Conservation (phyloP, 179 eudicot species). For the Corrigiola litoralis region DNA sequence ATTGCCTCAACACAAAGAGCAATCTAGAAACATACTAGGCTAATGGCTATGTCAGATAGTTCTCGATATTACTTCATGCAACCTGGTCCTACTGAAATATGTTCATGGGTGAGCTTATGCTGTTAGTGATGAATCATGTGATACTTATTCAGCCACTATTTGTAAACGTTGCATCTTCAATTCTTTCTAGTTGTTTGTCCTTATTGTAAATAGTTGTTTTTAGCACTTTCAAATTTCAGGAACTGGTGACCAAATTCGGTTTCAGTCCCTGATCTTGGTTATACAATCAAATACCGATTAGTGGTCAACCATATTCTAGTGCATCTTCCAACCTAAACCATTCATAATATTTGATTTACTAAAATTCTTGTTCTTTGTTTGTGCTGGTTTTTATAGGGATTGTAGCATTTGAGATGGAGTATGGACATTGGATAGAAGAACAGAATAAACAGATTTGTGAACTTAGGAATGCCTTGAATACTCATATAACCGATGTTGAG, state of each 20-base stretch:
- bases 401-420: constrained; percentile 74
- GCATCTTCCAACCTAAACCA: neutral
- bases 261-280: neutral
- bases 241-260: neutral
- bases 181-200: too few relatives aligned
- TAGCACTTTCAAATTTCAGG: neutral
- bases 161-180: too few relatives aligned
- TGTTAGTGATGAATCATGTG: too few relatives aligned
- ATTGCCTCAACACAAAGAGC: too few relatives aligned
- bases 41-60: too few relatives aligned
- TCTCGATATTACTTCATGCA: too few relatives aligned
- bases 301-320: neutral
- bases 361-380: neutral
- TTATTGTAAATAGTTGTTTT: too few relatives aligned
- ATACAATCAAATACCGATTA: neutral
- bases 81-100: too few relatives aligned
- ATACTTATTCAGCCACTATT: too few relatives aligned
- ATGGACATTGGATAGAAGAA: constrained; percentile 78
- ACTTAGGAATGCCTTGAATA: constrained; percentile 59
- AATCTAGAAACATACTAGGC: too few relatives aligned
- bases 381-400: constrained; percentile 45
- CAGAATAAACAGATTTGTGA: constrained; percentile 64
- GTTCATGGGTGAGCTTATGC: too few relatives aligned
- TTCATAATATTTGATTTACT: neutral
- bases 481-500: constrained; percentile 47